phyloP scores from a whole-genome alignment of 306 rosid species.

The Inga leiocalycina region DNA sequence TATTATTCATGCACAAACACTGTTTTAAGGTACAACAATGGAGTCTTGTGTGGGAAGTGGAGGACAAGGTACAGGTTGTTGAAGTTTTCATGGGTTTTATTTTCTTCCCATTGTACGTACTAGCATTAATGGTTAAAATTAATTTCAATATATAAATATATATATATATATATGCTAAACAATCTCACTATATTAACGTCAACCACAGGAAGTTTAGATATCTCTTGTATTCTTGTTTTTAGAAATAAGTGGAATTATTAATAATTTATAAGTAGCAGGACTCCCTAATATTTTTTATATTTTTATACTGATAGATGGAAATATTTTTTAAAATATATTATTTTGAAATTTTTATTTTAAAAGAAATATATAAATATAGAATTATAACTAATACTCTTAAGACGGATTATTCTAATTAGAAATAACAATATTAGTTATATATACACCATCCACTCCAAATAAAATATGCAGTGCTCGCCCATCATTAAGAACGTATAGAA shows the following conservation, averaged over 20 bases:
- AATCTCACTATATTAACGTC: not conserved
- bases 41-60: not conserved
- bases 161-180: too few relatives aligned
- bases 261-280: not conserved
- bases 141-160: not conserved
- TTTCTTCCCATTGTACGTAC: not conserved
- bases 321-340: not conserved
- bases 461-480: not conserved
- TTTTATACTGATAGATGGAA: not conserved
- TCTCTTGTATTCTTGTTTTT: too few relatives aligned
- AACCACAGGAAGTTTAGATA: not conserved
- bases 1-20: not conserved
- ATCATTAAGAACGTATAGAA: too few relatives aligned
- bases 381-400: not conserved
- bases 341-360: not conserved
- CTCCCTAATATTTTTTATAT: not conserved
- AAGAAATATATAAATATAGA: not conserved
- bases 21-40: slow-evolving; percentile 27
- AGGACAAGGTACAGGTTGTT: not conserved
- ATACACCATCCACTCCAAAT: not conserved
- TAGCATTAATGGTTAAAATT: not conserved
- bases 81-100: not conserved
- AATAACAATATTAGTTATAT: too few relatives aligned
- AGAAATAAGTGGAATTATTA: not conserved
- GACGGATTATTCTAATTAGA: too few relatives aligned